Base-by-base conservation (phyloP, 73 alveolate genomes). In the Paramecium sonneborni region DNA sequence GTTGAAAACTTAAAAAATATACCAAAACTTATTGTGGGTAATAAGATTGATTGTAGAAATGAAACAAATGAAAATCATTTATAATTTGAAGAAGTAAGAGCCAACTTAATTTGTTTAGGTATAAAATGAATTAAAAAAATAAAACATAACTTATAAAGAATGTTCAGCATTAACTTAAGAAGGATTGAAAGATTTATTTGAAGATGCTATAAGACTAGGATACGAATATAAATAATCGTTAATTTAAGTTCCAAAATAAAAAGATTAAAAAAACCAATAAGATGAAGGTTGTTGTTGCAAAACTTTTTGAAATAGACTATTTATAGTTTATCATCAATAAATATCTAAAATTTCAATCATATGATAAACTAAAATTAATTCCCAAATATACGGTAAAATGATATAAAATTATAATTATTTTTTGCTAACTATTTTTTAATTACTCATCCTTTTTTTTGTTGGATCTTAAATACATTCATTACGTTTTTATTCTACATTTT, bases 21-120 rank as follows among this genome's bases (percentile, higher is more conserved):
- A n/a, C 95, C 95, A 2, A 93, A 87, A 35, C 35, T 95, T 26
- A 39, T 95, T 20, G 97, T 93, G 11, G 97, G 97, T 5, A 95
- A 95, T 34, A 95, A 95, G 56, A 44, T 70, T 6, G 97, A 95
- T 95, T 69, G 93, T 24, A 88, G 90, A 76, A 85, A 88, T 34
- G 91, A 43, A 38, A 38, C 23, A 26, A 18, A 46, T 20, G 6
- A 24, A 34, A 72, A 88, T 7, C 85, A 88, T 28, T 44, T 46
- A 9, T 35, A 74, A 92, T 57, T 32, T 39, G 30, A 23, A 23
- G 57, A 68, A 41, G 87, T 35, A 39, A 67, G 6, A 1, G 7
- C 34, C 2, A 4, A 15, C 3, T 67, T 14, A 23, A 18, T 18
- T n/a, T 24, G 9, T 69, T 21, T 14, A 88, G 94, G 90, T 76